A percentile compares a stretch with the other conserved stretches of the same genome.
Evolutionary conservation across 108 stramenopile genomes (phyloP).

Genomic region (Cylindrotheca fusiformis): DNA sequence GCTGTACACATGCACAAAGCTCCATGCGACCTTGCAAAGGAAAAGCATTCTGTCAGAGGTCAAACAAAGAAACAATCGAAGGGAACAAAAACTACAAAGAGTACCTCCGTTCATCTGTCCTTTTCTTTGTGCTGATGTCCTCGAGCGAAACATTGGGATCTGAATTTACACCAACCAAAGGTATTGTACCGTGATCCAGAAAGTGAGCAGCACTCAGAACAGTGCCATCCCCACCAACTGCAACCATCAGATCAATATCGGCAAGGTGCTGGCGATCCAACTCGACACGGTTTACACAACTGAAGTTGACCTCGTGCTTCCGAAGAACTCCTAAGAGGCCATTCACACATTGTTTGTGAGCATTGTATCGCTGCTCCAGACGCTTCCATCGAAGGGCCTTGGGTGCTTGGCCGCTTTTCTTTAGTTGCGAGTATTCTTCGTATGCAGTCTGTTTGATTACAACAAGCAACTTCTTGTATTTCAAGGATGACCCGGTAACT

Average conservation of each 20-base stretch:
- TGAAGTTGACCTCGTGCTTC: slow-evolving; percentile 73
- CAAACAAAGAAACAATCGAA: not conserved
- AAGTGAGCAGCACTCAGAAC: slow-evolving; percentile 86
- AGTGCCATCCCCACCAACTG: slow-evolving; percentile 97
- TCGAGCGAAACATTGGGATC: slow-evolving; percentile 63
- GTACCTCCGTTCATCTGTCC: slow-evolving; percentile 81
- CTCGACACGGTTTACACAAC: slow-evolving; percentile 91
- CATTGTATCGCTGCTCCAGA: slow-evolving; percentile 84
- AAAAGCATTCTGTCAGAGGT: not conserved
- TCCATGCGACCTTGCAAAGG: slow-evolving; percentile 69
- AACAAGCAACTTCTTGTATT: slow-evolving; percentile 71
- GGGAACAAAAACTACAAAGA: not conserved
- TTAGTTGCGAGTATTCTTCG: slow-evolving; percentile 84
- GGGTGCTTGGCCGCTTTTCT: slow-evolving; percentile 92
- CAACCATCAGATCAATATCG: slow-evolving; percentile 89
- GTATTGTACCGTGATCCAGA: slow-evolving; percentile 87
- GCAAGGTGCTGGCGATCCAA: slow-evolving; percentile 92
- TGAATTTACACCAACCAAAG: slow-evolving; percentile 78
- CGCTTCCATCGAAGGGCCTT: slow-evolving; percentile 94
- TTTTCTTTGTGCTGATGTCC: slow-evolving; percentile 58
- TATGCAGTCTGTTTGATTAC: slow-evolving; percentile 98
- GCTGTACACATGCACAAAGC: slow-evolving; percentile 87
- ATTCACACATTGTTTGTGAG: slow-evolving; percentile 89
- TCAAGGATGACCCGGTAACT: slow-evolving; percentile 26
- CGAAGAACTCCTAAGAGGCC: slow-evolving; percentile 59